Conservation (phyloP, 257 asterid species). For the Paulownia fortunei region DNA sequence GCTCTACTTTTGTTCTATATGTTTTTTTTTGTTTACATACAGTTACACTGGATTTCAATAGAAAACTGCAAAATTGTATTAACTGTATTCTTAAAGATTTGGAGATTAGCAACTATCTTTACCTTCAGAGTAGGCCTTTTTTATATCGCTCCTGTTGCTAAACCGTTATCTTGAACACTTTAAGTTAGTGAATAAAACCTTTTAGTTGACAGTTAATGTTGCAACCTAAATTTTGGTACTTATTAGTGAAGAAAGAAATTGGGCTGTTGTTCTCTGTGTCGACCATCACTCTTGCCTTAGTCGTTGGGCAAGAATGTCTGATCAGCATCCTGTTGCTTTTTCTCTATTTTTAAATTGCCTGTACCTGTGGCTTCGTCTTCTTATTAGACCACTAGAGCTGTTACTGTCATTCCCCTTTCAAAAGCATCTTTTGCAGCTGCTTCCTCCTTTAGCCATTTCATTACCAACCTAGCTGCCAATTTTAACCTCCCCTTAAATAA, state of each 20-base stretch:
- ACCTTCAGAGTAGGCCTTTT: background rate
- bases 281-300: slow-evolving; percentile 1
- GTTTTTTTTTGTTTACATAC: background rate
- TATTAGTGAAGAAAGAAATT: background rate
- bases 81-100: slow-evolving; percentile 18
- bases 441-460: slow-evolving; percentile 1
- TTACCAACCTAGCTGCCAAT: background rate
- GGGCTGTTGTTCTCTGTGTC: background rate
- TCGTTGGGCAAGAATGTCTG: background rate
- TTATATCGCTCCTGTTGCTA: background rate
- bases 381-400: background rate
- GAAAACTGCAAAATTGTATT: background rate
- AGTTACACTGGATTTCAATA: background rate
- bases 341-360: background rate
- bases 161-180: background rate
- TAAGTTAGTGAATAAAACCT: background rate
- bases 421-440: background rate
- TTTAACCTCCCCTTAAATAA: background rate
- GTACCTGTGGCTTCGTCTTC: background rate
- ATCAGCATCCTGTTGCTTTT: background rate
- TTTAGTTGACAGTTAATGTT: background rate
- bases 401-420: background rate
- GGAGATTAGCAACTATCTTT: background rate
- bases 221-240: background rate
- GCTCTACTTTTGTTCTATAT: slow-evolving; percentile 22